These are phyloP conservation scores for Xerocomus amazonicus DNA, from an alignment of 1,284 basidiomycete genomes.

Conservation along the genomic window DNA sequence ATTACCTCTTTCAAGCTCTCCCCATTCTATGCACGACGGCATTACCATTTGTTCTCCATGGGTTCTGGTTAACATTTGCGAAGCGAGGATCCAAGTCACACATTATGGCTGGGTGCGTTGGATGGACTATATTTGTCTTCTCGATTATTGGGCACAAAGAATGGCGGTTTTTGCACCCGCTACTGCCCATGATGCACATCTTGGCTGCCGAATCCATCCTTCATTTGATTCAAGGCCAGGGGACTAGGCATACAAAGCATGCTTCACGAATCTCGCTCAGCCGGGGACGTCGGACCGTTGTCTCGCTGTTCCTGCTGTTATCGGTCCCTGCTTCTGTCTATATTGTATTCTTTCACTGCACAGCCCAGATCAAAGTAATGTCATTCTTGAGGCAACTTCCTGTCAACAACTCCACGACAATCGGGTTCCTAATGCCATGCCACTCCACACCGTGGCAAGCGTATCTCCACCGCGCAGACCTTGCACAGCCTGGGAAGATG, in stretches of 20 bases:
- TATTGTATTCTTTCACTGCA: constrained; percentile 68
- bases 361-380: constrained; percentile 75
- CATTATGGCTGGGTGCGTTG: constrained; percentile 50
- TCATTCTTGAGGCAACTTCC: constrained; percentile 57
- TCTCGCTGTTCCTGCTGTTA: constrained; percentile 47
- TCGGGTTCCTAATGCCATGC: constrained; percentile 94
- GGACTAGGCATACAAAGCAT: constrained; percentile 1
- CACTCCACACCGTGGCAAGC: constrained; percentile 97
- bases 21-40: constrained; percentile 77
- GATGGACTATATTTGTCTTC: constrained; percentile 69
- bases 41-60: constrained; percentile 69
- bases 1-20: constrained; percentile 84
- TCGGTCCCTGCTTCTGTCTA: constrained; percentile 65
- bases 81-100: constrained; percentile 32
- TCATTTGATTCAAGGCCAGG: constrained; percentile 35
- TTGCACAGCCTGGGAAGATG: constrained; percentile 48
- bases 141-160: constrained; percentile 91
- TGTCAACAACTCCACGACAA: constrained; percentile 46
- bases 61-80: constrained; percentile 43
- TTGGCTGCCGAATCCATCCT: constrained; percentile 74
- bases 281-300: constrained; percentile 6
- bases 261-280: constrained; percentile 10
- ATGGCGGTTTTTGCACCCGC: constrained; percentile 93
- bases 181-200: constrained; percentile 83
- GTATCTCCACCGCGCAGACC: constrained; percentile 72